These are phyloP conservation scores for Alternaria brassicae DNA, from an alignment of 2,329 filamentous ascomycete genomes.

Conservation along the genomic window DNA sequence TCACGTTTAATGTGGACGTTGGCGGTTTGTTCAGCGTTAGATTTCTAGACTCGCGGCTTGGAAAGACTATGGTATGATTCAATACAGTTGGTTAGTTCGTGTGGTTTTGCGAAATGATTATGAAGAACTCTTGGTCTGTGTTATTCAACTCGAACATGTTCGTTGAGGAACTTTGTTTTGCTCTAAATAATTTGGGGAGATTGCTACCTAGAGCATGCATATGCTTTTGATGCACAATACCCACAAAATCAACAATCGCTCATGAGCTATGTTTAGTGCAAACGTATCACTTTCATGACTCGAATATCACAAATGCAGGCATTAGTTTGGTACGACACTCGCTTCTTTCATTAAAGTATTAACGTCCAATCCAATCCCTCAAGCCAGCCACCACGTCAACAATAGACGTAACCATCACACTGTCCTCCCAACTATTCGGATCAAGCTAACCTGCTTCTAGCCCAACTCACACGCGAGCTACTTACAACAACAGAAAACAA, in stretches of 20 bases:
- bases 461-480: constrained; percentile 1
- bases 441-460: background rate
- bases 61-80: background rate
- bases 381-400: constrained; percentile 5
- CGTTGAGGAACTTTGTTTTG: no score
- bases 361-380: constrained; percentile 10
- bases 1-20: background rate
- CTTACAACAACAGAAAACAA: constrained; percentile 2
- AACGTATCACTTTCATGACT: background rate
- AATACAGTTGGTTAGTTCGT: background rate
- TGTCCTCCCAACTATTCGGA: background rate
- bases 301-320: background rate
- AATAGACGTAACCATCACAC: background rate
- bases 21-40: background rate
- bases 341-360: constrained; percentile 19
- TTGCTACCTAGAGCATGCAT: background rate
- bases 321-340: constrained; percentile 4
- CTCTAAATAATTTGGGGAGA: no score
- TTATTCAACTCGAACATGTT: no score
- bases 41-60: background rate
- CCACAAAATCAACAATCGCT: background rate
- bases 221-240: background rate
- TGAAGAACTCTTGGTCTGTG: no score
- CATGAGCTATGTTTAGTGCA: background rate
- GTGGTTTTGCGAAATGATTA: background rate